Percentiles rank a stretch among this genome's conserved stretches.
Evolutionary conservation across 2,329 filamentous ascomycete genomes (phyloP).

Genomic region (Microsporum ferrugineum): DNA sequence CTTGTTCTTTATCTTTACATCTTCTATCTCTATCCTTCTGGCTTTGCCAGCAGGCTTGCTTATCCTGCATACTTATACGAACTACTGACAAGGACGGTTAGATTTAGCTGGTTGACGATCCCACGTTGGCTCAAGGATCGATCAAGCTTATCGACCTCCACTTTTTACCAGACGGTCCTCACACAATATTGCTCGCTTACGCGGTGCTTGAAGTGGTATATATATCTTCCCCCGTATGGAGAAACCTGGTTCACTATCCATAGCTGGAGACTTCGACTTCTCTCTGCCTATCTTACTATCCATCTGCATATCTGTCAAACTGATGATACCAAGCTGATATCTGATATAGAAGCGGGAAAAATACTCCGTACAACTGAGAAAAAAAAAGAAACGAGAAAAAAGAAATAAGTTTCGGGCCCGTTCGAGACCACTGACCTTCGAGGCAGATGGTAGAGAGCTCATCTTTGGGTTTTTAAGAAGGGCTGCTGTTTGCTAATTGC

Average conservation of each 20-base stretch:
- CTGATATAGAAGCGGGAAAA: not conserved
- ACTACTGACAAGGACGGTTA: no score
- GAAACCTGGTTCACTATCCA: no score
- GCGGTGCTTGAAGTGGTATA: not conserved
- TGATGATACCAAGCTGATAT: no score
- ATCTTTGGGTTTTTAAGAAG: not conserved
- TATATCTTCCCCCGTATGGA: not conserved
- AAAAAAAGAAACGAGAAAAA: not conserved
- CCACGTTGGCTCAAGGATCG: not conserved
- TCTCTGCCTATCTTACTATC: no score
- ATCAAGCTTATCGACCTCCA: not conserved
- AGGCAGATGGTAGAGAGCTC: not conserved
- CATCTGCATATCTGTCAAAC: no score
- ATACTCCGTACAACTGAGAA: no score
- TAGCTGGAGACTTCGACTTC: no score
- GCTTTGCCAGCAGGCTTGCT: no score
- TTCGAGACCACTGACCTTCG: not conserved
- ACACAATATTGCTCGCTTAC: not conserved
- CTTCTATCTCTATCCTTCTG: not conserved
- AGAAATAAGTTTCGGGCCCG: not conserved
- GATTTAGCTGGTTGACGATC: not conserved
- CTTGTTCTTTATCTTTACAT: not conserved
- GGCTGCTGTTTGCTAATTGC: not conserved
- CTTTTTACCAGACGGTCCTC: not conserved
- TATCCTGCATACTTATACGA: no score